These are phyloP conservation scores for Leccinum uliginosum DNA, from an alignment of 768 basidiomycete species.

Conservation along the genomic window DNA sequence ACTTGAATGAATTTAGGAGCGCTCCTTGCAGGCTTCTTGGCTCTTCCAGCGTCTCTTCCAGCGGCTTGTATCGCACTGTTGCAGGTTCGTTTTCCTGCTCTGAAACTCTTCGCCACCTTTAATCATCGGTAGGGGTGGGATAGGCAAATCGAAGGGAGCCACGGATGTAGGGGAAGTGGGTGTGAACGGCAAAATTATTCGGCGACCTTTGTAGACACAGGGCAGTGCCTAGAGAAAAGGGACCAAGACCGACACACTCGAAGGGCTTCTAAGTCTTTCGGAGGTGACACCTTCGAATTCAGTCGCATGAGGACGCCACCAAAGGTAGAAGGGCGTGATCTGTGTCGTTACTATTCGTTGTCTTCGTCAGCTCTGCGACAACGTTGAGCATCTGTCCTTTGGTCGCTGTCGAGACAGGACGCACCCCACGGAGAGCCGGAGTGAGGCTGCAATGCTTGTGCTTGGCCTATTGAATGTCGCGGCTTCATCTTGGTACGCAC, in stretches of 20 bases:
- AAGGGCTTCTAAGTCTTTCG: background rate
- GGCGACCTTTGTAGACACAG: constrained; percentile 27
- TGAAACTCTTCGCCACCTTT: constrained; percentile 40
- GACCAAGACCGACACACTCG: background rate
- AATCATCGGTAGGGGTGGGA: constrained; percentile 19
- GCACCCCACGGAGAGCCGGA: constrained; percentile 33
- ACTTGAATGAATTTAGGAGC: background rate
- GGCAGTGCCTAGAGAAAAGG: constrained; percentile 27
- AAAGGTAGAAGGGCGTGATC: constrained; percentile 15
- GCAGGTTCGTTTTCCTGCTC: constrained; percentile 41
- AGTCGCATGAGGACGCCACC: constrained; percentile 16
- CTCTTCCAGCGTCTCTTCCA: constrained; percentile 31
- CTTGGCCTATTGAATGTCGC: constrained; percentile 19
- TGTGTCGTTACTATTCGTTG: constrained; percentile 1
- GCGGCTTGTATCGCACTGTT: constrained; percentile 37
- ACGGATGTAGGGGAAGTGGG: constrained; percentile 46
- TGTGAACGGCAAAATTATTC: constrained; percentile 62
- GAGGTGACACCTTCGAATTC: constrained; percentile 20
- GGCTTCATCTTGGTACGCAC: constrained; percentile 61
- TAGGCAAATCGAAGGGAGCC: constrained; percentile 16
- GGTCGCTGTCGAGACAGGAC: constrained; percentile 48
- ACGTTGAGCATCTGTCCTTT: constrained; percentile 87
- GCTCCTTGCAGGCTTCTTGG: constrained; percentile 16
- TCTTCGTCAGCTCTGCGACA: constrained; percentile 57
- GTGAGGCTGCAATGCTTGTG: constrained; percentile 38